A percentile compares a stretch with the other conserved stretches of the same genome.
phyloP scores from a whole-genome alignment of 345 rosid genomes.

The Theobroma cacao region DNA sequence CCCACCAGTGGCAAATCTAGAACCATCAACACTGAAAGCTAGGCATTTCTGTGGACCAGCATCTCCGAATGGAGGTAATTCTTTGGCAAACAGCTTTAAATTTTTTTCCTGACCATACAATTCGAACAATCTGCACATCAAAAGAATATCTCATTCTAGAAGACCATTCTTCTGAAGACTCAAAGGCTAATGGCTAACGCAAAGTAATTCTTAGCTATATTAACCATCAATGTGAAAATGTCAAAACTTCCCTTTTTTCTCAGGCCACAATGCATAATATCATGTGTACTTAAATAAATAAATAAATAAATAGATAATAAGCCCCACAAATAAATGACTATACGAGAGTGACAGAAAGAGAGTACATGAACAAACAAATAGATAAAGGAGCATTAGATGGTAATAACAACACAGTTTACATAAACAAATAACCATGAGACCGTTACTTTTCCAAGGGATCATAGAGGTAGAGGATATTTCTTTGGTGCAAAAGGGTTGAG shows the following conservation, averaged over 20 bases:
- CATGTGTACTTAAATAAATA: neutral
- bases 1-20: slow-evolving; percentile 84
- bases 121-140: slow-evolving; percentile 68
- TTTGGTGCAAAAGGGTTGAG: neutral
- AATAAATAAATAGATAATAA: neutral
- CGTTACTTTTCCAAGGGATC: neutral
- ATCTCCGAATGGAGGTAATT: slow-evolving; percentile 54
- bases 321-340: neutral
- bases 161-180: neutral
- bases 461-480: neutral
- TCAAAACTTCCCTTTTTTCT: neutral
- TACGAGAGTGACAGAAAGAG: neutral
- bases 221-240: neutral
- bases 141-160: slow-evolving; percentile 4
- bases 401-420: neutral
- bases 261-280: neutral
- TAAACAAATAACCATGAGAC: neutral
- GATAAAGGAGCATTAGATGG: neutral
- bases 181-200: neutral
- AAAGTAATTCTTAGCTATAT: neutral
- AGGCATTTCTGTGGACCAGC: slow-evolving; percentile 80
- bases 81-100: slow-evolving; percentile 51
- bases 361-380: neutral
- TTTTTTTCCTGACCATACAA: slow-evolving; percentile 44
- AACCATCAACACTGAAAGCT: slow-evolving; percentile 87